These are phyloP conservation scores for Pharus latifolius DNA, from an alignment of 176 grass and related monocot genomes.

Conservation along the genomic window DNA sequence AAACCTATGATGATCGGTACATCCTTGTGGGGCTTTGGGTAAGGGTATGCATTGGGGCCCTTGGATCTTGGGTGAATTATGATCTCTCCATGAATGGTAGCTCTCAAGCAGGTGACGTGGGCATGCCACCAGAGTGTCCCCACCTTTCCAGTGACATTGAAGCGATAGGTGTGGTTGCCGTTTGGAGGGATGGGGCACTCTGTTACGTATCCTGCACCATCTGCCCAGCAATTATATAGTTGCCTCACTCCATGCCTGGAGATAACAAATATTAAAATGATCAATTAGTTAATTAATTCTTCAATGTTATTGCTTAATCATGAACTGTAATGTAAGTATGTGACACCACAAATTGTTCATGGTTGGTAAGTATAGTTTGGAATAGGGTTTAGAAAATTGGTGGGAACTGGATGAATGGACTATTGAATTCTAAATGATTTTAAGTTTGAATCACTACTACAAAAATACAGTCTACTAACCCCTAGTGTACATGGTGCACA, in stretches of 20 bases:
- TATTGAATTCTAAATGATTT: too few relatives aligned
- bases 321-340: too few relatives aligned
- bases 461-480: too few relatives aligned
- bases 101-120: conserved; percentile 11
- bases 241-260: conserved; percentile 20
- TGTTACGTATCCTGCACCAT: conserved; percentile 21
- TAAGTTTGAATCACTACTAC: background rate
- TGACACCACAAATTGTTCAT: too few relatives aligned
- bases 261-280: too few relatives aligned
- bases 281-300: too few relatives aligned
- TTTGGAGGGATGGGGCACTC: conserved; percentile 25
- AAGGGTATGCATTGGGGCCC: background rate
- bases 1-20: conserved; percentile 30
- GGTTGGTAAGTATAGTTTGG: too few relatives aligned
- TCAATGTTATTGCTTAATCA: too few relatives aligned
- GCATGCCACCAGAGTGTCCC: conserved; percentile 52
- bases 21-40: background rate
- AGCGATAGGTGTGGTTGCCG: conserved; percentile 8
- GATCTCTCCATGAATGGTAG: conserved; percentile 19
- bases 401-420: too few relatives aligned
- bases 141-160: conserved; percentile 7
- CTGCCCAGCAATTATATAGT: conserved; percentile 7
- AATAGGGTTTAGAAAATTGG: too few relatives aligned
- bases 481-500: too few relatives aligned
- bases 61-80: background rate